phyloP scores from a whole-genome alignment of 2,329 filamentous ascomycete species.

The Diplodia mutila region DNA sequence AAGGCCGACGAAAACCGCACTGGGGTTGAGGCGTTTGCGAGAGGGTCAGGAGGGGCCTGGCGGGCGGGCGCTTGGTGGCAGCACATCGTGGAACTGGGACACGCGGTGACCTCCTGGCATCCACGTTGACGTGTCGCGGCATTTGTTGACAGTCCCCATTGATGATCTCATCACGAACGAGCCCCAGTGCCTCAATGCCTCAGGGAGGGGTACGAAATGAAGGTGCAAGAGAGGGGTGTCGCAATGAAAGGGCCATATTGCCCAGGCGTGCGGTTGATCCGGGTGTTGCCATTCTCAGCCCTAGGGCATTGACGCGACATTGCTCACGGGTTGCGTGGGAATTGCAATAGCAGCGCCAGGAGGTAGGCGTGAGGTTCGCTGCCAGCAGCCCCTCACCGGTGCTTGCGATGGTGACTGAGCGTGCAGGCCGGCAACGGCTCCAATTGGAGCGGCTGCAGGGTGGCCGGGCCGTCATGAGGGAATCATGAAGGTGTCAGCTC shows the following conservation, averaged over 20 bases:
- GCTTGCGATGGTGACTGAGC: background rate
- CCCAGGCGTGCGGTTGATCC: constrained; percentile 13
- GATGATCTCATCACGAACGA: constrained; percentile 10
- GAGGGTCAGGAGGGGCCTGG: background rate
- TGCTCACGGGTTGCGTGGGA: constrained; percentile 12
- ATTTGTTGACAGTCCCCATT: constrained; percentile 19
- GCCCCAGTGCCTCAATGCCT: background rate
- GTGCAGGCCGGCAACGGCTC: background rate
- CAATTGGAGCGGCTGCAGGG: constrained; percentile 14
- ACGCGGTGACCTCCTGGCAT: constrained; percentile 9
- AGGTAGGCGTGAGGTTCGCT: no score
- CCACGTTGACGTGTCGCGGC: constrained; percentile 22
- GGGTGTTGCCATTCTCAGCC: constrained; percentile 24
- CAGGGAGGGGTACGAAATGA: constrained; percentile 14
- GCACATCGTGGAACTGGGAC: constrained; percentile 15
- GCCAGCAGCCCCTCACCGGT: constrained; percentile 1
- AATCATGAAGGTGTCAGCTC: constrained; percentile 25
- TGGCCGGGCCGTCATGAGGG: constrained; percentile 6
- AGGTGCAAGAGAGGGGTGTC: background rate
- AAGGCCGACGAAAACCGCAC: constrained; percentile 9
- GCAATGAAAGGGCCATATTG: constrained; percentile 5
- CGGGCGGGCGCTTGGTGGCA: background rate
- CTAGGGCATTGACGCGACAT: constrained; percentile 20
- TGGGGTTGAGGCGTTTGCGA: background rate
- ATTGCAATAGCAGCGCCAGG: constrained; percentile 9